Conservation (phyloP, 225 moss, liverwort and hornwort genomes). For the Marchantia polymorpha region DNA sequence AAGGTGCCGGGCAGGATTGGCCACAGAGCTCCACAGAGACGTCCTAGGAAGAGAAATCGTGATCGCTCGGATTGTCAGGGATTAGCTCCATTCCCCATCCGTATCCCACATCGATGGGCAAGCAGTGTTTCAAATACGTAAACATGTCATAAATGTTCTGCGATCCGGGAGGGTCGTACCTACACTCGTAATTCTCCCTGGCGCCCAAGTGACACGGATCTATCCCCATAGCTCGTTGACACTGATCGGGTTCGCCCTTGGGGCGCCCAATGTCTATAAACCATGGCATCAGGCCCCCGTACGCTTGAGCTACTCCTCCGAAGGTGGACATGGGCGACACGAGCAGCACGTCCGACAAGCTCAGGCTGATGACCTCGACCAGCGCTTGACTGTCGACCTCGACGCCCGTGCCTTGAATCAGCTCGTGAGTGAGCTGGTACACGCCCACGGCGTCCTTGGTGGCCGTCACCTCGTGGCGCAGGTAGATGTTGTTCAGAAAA, state of each 20-base stretch:
- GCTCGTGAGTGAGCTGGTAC: constrained; percentile 62
- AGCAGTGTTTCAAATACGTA: constrained; percentile 63
- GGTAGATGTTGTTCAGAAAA: constrained; percentile 42
- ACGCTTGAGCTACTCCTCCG: constrained; percentile 69
- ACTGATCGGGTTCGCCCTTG: constrained; percentile 29
- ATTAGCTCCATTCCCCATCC: constrained; percentile 30
- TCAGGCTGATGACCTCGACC: constrained; percentile 60
- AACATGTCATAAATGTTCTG: constrained; percentile 44
- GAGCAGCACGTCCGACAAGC: constrained; percentile 66
- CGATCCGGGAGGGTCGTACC: constrained; percentile 41
- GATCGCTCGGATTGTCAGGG: background rate
- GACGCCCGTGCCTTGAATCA: constrained; percentile 50
- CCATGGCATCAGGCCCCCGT: constrained; percentile 65
- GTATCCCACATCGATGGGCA: constrained; percentile 51
- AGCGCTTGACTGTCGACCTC: constrained; percentile 60
- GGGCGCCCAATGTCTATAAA: constrained; percentile 53
- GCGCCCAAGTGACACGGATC: constrained; percentile 67
- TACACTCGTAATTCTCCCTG: constrained; percentile 43
- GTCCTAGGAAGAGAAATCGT: constrained; percentile 1
- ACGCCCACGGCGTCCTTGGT: constrained; percentile 45
- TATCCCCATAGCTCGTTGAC: constrained; percentile 52
- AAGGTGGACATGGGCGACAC: constrained; percentile 60
- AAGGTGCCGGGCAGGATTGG: background rate
- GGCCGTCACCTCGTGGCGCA: constrained; percentile 26
- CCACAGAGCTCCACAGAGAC: background rate